A percentile compares a stretch with the other conserved stretches of the same genome.
Conservation (phyloP, 129 eudicot genomes). For the Saussurea involucrata region DNA sequence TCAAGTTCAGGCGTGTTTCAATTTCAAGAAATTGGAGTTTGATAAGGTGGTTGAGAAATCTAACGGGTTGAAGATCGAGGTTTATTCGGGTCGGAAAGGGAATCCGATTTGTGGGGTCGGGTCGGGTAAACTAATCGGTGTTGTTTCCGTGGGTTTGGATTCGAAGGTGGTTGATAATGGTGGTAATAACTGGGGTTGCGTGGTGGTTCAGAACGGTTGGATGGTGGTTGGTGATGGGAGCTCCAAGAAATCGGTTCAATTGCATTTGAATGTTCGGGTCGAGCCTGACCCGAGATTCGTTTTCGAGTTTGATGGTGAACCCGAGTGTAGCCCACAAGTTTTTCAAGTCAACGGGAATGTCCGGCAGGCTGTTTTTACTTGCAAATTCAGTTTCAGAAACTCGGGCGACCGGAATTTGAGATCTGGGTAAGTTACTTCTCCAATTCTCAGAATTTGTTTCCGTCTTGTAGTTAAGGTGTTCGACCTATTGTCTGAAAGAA, state of each 20-base stretch:
- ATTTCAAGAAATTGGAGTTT: constrained; percentile 45
- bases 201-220: constrained; percentile 68
- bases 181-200: constrained; percentile 24
- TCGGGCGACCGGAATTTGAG: constrained; percentile 48
- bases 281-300: constrained; percentile 89
- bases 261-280: constrained; percentile 55
- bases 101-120: constrained; percentile 40
- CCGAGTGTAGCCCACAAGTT: constrained; percentile 91
- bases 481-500: neutral
- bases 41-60: constrained; percentile 39
- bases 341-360: constrained; percentile 86
- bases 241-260: constrained; percentile 13
- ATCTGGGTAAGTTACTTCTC: constrained; percentile 47
- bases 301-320: constrained; percentile 79
- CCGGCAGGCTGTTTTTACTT: constrained; percentile 79
- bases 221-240: constrained; percentile 30
- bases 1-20: constrained; percentile 46
- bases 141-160: constrained; percentile 43
- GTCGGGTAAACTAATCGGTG: constrained; percentile 54
- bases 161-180: constrained; percentile 33
- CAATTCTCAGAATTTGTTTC: neutral
- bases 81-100: constrained; percentile 21
- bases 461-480: neutral
- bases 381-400: constrained; percentile 70
- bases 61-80: constrained; percentile 39